A percentile compares a stretch with the other conserved stretches of the same genome.
Evolutionary conservation across 257 asterid species (phyloP).

Genomic region (Anisodus tanguticus): DNA sequence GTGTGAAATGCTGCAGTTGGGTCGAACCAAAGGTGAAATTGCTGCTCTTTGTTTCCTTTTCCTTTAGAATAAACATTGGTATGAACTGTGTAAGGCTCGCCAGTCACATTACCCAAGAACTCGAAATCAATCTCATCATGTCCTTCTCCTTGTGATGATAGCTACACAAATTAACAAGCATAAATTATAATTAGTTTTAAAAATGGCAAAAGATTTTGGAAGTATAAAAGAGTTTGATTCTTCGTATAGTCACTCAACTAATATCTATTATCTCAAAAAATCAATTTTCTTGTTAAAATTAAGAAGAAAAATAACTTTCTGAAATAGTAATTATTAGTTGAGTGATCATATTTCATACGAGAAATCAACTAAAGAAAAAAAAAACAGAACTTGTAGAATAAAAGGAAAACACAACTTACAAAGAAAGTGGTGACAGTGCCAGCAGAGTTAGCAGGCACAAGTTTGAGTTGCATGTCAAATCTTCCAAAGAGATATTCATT

Average conservation of each 20-base stretch:
- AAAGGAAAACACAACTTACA: conserved; percentile 37
- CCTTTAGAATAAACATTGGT: conserved; percentile 59
- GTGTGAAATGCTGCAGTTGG: conserved; percentile 63
- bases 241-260: too few relatives aligned
- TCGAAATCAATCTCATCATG: conserved; percentile 77
- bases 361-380: too few relatives aligned
- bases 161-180: conserved; percentile 30
- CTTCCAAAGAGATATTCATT: conserved; percentile 49
- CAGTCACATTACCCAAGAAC: conserved; percentile 61
- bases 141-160: conserved; percentile 50
- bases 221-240: too few relatives aligned
- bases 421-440: conserved; percentile 77
- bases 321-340: too few relatives aligned
- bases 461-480: conserved; percentile 69
- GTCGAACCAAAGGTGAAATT: conserved; percentile 71
- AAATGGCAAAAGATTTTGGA: too few relatives aligned
- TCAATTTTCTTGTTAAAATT: too few relatives aligned
- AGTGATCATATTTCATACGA: too few relatives aligned
- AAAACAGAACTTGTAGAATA: too few relatives aligned
- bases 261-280: too few relatives aligned
- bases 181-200: background rate
- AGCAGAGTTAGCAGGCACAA: conserved; percentile 65
- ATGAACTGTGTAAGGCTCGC: conserved; percentile 63
- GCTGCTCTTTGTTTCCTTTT: conserved; percentile 59
- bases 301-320: too few relatives aligned